Base-by-base conservation (phyloP, 75 land plant genomes). In the Pinus taeda region DNA sequence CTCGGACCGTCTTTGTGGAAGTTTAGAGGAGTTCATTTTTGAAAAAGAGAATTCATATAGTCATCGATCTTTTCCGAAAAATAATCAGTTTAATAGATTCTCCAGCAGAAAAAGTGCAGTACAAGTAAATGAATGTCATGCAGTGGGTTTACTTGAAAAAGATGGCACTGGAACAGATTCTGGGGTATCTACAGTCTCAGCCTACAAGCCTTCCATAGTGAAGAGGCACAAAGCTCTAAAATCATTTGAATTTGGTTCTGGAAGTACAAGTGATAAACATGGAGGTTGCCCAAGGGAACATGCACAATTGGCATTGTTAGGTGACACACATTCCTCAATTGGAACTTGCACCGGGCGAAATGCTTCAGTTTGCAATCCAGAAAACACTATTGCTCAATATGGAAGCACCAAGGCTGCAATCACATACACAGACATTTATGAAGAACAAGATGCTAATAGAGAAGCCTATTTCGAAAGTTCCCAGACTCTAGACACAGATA, bases 401-500 rank as follows among this genome's bases (percentile, higher is more conserved):
- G 36, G 39, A 17, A 17, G 18, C 29, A 17, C 18, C 17, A 39
- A n/a, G 21, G 71, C 11, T 39, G 37, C 21, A 42, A 9, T 69
- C 71, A 69, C 53, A 69, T 42, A n/a, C 20, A 42, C 20, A 37
- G 53, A 69, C 37, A 42, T 36, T 4, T 69, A 18, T 69, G 49
- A 69, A 69, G 71, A 42, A 42, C 22, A 8, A 69, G 71, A 69
- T 42, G 49, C 71, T 42, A 69, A 39, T 69, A n/a, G 8, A 17
- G 71, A 69, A 20, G 11, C 22, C 21, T 42, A 69, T 39, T 42
- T n/a, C n/a, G 71, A 69, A 39, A n/a, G 20, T 20, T 21, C 18
- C n/a, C n/a, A n/a, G 71, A 37, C 9, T n/a, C 53, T 42, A 39
- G 42, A 45, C 71, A 69, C 7, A 17, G 53, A 69, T 30, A 69